Evolutionary conservation across 345 rosid genomes (phyloP).

Genomic region (Anacardium occidentale): DNA sequence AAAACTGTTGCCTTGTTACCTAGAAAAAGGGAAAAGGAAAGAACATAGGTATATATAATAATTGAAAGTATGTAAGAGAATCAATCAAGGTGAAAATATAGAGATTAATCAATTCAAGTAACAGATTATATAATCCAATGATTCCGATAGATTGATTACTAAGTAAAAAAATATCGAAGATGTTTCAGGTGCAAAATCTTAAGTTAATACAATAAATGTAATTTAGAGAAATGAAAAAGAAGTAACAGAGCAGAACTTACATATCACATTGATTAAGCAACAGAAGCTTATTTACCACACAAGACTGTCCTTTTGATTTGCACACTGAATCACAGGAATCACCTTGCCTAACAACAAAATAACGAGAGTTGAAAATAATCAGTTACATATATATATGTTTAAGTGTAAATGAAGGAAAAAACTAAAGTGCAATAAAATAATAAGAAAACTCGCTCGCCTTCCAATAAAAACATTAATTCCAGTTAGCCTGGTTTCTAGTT

Average conservation of each 20-base stretch:
- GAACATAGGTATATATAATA: no score
- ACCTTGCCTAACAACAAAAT: constrained; percentile 58
- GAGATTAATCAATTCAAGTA: no score
- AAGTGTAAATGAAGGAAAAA: neutral
- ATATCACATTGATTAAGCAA: constrained; percentile 83
- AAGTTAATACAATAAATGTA: neutral
- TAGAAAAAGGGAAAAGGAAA: neutral
- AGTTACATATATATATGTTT: neutral
- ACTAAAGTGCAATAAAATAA: no score
- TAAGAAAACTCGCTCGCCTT: constrained; percentile 43
- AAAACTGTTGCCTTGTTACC: neutral
- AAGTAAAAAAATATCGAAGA: neutral
- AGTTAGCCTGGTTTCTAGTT: constrained; percentile 61
- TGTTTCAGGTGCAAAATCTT: neutral
- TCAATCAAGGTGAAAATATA: neutral
- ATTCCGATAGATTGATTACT: constrained; percentile 4
- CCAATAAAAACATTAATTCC: constrained; percentile 83
- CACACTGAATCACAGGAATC: constrained; percentile 86
- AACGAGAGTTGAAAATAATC: constrained; percentile 22
- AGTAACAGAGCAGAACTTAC: constrained; percentile 40
- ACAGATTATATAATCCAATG: neutral
- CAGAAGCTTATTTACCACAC: constrained; percentile 80
- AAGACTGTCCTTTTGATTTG: constrained; percentile 75
- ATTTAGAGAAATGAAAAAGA: neutral
- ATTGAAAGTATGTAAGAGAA: neutral